phyloP scores from a whole-genome alignment of 2,329 filamentous ascomycete species.

The Aspergillus terreus region DNA sequence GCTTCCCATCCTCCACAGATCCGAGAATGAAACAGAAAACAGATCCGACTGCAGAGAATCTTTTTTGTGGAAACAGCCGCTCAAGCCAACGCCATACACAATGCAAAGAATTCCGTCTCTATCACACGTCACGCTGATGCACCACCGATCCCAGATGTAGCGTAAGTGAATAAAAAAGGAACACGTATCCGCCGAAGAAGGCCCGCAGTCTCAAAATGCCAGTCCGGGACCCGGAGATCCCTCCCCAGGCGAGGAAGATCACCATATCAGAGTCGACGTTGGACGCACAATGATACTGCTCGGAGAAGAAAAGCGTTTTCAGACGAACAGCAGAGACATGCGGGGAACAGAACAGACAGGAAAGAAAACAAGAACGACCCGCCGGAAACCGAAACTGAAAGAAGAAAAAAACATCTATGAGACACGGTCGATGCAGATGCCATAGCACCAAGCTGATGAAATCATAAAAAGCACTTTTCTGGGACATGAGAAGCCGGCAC shows the following conservation, averaged over 20 bases:
- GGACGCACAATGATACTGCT: slow-evolving; percentile 14
- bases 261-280: slow-evolving; percentile 1
- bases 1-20: slow-evolving; percentile 34
- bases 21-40: slow-evolving; percentile 31
- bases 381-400: slow-evolving; percentile 40
- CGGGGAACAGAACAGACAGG: slow-evolving; percentile 14
- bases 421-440: slow-evolving; percentile 38
- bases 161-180: slow-evolving; percentile 15
- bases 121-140: slow-evolving; percentile 21
- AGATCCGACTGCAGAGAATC: slow-evolving; percentile 31
- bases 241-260: slow-evolving; percentile 8
- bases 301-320: slow-evolving; percentile 27
- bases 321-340: slow-evolving; percentile 17
- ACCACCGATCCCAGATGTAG: slow-evolving; percentile 17
- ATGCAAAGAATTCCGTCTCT: slow-evolving; percentile 38
- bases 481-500: slow-evolving; percentile 32
- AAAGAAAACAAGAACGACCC: slow-evolving; percentile 24
- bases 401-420: slow-evolving; percentile 32
- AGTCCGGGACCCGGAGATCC: slow-evolving; percentile 2
- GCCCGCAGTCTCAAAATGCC: slow-evolving; percentile 12
- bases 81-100: slow-evolving; percentile 42
- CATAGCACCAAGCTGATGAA: slow-evolving; percentile 37
- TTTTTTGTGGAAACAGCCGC: slow-evolving; percentile 29
- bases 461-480: slow-evolving; percentile 39
- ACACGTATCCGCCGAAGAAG: slow-evolving; percentile 23